A percentile compares a stretch with the other conserved stretches of the same genome.
These are phyloP conservation scores for Hamigera avellanea DNA, from an alignment of 495 filamentous ascomycete species.

Conservation along the genomic window DNA sequence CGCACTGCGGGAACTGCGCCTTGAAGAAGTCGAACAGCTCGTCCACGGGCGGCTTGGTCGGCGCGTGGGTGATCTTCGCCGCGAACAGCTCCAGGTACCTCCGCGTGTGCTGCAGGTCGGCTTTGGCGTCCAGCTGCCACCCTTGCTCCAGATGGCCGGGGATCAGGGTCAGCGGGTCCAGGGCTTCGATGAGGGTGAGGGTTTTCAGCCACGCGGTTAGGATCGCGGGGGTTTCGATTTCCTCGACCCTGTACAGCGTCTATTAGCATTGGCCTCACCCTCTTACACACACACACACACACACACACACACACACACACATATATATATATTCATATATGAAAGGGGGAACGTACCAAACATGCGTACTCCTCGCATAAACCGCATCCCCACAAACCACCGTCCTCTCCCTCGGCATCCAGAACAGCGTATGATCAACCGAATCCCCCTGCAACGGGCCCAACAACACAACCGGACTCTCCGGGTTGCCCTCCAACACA, in stretches of 20 bases:
- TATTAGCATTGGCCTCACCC: slow-evolving; percentile 1
- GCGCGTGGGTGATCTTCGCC: slow-evolving; percentile 13
- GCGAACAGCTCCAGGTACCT: slow-evolving; percentile 12
- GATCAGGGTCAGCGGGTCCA: slow-evolving; percentile 12
- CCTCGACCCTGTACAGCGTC: slow-evolving; percentile 11
- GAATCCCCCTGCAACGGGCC: too few species aligned
- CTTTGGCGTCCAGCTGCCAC: slow-evolving; percentile 14
- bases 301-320: slow-evolving; percentile 12
- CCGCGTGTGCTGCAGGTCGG: slow-evolving; percentile 13
- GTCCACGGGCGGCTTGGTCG: slow-evolving; percentile 9
- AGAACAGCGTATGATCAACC: too few species aligned
- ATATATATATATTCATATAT: too few species aligned
- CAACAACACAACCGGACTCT: too few species aligned
- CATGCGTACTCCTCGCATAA: too few species aligned
- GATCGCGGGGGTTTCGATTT: slow-evolving; percentile 15
- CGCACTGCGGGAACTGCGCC: slow-evolving; percentile 13
- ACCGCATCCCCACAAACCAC: too few species aligned
- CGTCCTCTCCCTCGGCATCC: too few species aligned
- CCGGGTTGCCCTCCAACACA: too few species aligned
- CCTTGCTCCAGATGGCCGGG: slow-evolving; percentile 16
- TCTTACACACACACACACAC: slow-evolving; percentile 9
- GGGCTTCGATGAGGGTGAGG: slow-evolving; percentile 11
- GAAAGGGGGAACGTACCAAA: too few species aligned
- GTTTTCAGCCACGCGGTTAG: slow-evolving; percentile 14
- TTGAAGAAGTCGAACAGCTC: slow-evolving; percentile 19